Evolutionary conservation across 1,284 basidiomycete genomes (phyloP), one percentile per base, ranked within the genome.

Genomic region (Sporisorium iseilematis-ciliati): DNA sequence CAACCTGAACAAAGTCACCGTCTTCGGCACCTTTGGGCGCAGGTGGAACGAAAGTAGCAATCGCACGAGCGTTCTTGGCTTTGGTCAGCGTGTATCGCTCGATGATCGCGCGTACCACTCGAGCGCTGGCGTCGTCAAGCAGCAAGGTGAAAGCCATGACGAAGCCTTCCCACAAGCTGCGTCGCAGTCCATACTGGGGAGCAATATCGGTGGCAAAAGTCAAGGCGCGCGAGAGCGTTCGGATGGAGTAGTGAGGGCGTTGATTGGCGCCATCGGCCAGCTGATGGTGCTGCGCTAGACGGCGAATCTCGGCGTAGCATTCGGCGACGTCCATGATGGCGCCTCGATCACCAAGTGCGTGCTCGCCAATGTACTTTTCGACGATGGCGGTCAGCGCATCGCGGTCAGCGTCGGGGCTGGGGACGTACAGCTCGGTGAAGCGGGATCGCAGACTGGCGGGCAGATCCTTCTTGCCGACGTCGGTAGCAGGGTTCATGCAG

Each of bases 401-500:
- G 58, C 90, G 90, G 85, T 99, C 94, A 26, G 92, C 89, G 79
- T 99, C 97, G 1, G 97, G 96, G 14, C 96, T 90, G 14, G 92
- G 91, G 4, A 98, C 95, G 82, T 96, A 95, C 55, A 99, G 90
- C 86, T 99, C 97, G 2, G 95, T 98, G 87, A 99, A 99, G 33
- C 93, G 91, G 7, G 92, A 91, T 38, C 96, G 91, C 50, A 99
- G 92, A 77, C 92, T 92, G 0, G 92, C 91, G 11, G 94, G 93
- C 1, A 99, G 90, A 80, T 98, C 96, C 82, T 95, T 96, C 88
- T 99, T 99, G 58, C 97, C 97, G 21, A 98, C 93, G 77, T 99
- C 97, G 2, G 96, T 99, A 0, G 97, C 97, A 2, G 97, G 97
- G 83, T 99, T 99, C 97, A 99, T 99, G 85, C 97, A 99, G 2